These are phyloP conservation scores for Aegilops speltoides DNA, from an alignment of 176 grass and related monocot genomes.

Conservation along the genomic window DNA sequence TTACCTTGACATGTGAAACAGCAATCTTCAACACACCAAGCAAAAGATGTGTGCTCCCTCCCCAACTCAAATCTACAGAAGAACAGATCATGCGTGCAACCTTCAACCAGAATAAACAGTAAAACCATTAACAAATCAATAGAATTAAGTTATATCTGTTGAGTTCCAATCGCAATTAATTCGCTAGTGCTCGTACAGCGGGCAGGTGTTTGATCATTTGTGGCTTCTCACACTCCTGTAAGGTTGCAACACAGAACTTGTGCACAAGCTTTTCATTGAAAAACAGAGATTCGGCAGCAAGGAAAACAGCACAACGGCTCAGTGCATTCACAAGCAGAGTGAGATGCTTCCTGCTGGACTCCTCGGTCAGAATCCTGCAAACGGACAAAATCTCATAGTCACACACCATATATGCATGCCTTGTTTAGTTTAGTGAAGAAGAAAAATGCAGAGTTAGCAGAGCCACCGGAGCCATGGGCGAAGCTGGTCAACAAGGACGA, in stretches of 20 bases:
- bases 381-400: not conserved
- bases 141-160: constrained; percentile 8
- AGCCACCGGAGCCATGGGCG: constrained; percentile 71
- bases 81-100: constrained; percentile 55
- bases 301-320: constrained; percentile 57
- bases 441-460: not conserved
- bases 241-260: constrained; percentile 38
- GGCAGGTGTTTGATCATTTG: constrained; percentile 45
- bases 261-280: constrained; percentile 39
- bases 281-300: constrained; percentile 31
- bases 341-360: constrained; percentile 47
- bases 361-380: constrained; percentile 61
- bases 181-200: constrained; percentile 38
- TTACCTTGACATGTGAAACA: constrained; percentile 56
- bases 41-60: constrained; percentile 45
- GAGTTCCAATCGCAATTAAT: not conserved
- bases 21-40: constrained; percentile 30
- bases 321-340: constrained; percentile 51
- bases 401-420: not conserved
- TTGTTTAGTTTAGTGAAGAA: not conserved
- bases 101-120: constrained; percentile 40
- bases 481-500: constrained; percentile 51
- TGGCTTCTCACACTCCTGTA: constrained; percentile 36
- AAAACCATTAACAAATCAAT: constrained; percentile 10
- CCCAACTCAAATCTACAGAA: constrained; percentile 54